Evolutionary conservation across 176 grass and related monocot species (phyloP).

Genomic region (Phragmites australis): DNA sequence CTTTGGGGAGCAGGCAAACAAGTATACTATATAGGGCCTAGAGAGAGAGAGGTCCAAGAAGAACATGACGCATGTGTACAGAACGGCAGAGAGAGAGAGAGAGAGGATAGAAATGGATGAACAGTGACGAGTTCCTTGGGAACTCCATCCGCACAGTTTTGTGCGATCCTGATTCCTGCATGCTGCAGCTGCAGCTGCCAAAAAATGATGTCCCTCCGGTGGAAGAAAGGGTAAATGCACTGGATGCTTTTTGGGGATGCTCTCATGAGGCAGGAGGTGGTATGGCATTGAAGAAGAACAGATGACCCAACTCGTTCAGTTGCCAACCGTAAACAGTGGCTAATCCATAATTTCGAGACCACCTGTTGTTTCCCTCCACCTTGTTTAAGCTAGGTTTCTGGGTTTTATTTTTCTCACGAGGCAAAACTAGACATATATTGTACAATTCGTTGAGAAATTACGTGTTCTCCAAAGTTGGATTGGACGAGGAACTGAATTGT

Average conservation of each 20-base stretch:
- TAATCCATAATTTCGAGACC: background rate
- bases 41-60: constrained; percentile 43
- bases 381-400: background rate
- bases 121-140: constrained; percentile 27
- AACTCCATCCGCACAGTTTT: constrained; percentile 16
- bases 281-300: constrained; percentile 1
- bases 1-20: background rate
- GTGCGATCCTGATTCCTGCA: constrained; percentile 11
- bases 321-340: background rate
- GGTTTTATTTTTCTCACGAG: background rate
- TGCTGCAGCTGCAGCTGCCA: constrained; percentile 14
- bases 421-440: background rate
- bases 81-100: background rate
- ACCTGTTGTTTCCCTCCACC: background rate
- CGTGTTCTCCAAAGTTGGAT: too few relatives aligned
- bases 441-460: background rate
- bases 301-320: background rate
- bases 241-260: constrained; percentile 42
- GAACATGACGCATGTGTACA: constrained; percentile 11
- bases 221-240: constrained; percentile 37
- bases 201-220: background rate
- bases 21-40: constrained; percentile 44
- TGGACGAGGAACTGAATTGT: too few relatives aligned
- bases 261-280: background rate
- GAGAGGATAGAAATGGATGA: constrained; percentile 26